A percentile compares a stretch with the other conserved stretches of the same genome.
phyloP scores from a whole-genome alignment of 495 filamentous ascomycete species.

The Parathielavia hyrcaniae region DNA sequence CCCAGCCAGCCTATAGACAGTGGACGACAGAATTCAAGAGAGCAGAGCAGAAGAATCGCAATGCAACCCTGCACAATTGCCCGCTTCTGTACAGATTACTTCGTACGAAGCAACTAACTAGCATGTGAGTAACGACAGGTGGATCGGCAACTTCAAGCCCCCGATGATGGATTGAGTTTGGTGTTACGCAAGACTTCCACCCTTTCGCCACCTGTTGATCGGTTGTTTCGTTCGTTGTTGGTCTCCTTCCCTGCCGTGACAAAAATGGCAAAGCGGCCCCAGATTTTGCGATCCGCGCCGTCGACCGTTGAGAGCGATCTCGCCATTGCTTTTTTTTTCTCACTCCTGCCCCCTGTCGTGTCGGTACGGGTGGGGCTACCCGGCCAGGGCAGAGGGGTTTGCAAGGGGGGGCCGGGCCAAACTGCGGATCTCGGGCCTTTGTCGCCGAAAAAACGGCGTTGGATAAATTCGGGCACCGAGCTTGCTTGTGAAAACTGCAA shows the following conservation, averaged over 20 bases:
- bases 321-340: conserved; percentile 4
- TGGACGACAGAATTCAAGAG: too few relatives aligned
- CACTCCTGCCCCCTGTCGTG: too few relatives aligned
- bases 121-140: too few relatives aligned
- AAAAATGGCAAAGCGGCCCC: conserved; percentile 2
- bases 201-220: too few relatives aligned
- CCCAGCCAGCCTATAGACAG: too few relatives aligned
- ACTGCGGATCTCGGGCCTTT: conserved; percentile 6
- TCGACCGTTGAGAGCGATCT: neutral
- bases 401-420: neutral
- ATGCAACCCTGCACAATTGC: neutral
- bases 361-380: too few relatives aligned
- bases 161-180: too few relatives aligned
- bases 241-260: neutral
- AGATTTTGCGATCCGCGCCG: conserved; percentile 13
- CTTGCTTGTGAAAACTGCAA: neutral
- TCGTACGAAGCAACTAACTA: too few relatives aligned
- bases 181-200: too few relatives aligned
- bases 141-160: too few relatives aligned
- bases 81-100: too few relatives aligned
- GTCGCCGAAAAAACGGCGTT: neutral
- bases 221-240: neutral
- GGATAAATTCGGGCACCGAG: neutral
- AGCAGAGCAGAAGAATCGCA: too few relatives aligned
- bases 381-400: neutral